Percentiles rank a stretch among this genome's conserved stretches.
Conservation (phyloP, 1,284 basidiomycete species). For the Cutaneotrichosporon cutaneum region DNA sequence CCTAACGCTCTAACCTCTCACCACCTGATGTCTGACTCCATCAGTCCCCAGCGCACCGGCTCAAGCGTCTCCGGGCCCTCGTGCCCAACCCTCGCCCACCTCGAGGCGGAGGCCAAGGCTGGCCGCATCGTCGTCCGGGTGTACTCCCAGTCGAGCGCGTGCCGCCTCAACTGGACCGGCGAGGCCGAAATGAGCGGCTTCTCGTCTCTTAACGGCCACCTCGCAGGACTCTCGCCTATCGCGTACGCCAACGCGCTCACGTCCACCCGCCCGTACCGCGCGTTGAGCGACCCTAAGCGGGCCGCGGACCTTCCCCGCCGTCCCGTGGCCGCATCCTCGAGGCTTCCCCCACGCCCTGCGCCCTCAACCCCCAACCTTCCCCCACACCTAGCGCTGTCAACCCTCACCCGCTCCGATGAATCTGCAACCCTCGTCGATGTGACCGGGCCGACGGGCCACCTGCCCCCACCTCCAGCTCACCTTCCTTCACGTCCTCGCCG, state of each 20-base stretch:
- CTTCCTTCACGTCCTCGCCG: constrained; percentile 4
- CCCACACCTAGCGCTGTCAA: too few species aligned
- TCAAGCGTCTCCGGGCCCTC: background rate
- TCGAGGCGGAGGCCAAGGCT: background rate
- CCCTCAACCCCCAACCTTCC: background rate
- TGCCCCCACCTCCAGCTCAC: too few species aligned
- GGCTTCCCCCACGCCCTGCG: background rate
- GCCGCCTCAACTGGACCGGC: constrained; percentile 31
- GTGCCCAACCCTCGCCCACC: background rate
- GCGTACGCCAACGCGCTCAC: constrained; percentile 4
- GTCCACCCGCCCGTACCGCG: background rate
- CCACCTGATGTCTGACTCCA: background rate
- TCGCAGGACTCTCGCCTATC: constrained; percentile 8
- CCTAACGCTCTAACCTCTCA: background rate
- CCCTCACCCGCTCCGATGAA: too few species aligned
- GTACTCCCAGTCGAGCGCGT: constrained; percentile 18
- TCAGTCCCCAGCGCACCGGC: background rate
- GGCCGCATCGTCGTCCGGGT: constrained; percentile 24
- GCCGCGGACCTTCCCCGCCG: background rate
- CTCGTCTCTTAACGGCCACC: constrained; percentile 19
- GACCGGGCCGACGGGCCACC: too few species aligned
- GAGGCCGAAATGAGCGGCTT: constrained; percentile 22
- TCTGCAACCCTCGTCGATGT: too few species aligned
- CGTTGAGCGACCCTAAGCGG: too few species aligned
- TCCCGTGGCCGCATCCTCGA: too few species aligned